A percentile compares a stretch with the other conserved stretches of the same genome.
Conservation (phyloP, 768 basidiomycete genomes). For the Trametopsis cervina region DNA sequence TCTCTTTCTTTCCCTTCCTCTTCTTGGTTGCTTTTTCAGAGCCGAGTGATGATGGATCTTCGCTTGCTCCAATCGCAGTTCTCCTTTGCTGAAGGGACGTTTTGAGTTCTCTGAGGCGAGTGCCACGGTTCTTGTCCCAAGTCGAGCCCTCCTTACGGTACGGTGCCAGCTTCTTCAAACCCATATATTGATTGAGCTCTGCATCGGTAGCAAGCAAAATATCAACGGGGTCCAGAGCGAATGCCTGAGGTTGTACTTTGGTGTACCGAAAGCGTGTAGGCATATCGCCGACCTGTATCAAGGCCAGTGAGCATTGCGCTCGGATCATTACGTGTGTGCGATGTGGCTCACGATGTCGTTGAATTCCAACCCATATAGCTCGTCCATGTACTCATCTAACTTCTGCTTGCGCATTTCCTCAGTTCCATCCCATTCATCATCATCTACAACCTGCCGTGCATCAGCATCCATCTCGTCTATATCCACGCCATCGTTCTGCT, state of each 20-base stretch:
- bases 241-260: constrained; percentile 54
- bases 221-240: constrained; percentile 73
- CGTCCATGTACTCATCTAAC: constrained; percentile 85
- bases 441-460: constrained; percentile 43
- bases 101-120: constrained; percentile 70
- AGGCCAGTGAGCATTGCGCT: background rate
- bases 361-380: constrained; percentile 86
- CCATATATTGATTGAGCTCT: constrained; percentile 89
- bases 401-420: constrained; percentile 84
- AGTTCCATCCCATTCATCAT: constrained; percentile 80
- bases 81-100: constrained; percentile 43
- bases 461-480: constrained; percentile 51
- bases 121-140: constrained; percentile 59
- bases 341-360: constrained; percentile 76
- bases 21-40: constrained; percentile 40
- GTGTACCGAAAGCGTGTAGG: constrained; percentile 93
- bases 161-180: constrained; percentile 86
- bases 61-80: constrained; percentile 14
- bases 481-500: constrained; percentile 41
- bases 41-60: constrained; percentile 14
- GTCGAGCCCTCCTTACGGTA: constrained; percentile 57
- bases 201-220: constrained; percentile 88
- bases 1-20: constrained; percentile 31
- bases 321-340: background rate
- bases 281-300: constrained; percentile 70